Evolutionary conservation across 2,329 filamentous ascomycete genomes (phyloP), one percentile per base, ranked within the genome.

Genomic region (Helotiales sp.): DNA sequence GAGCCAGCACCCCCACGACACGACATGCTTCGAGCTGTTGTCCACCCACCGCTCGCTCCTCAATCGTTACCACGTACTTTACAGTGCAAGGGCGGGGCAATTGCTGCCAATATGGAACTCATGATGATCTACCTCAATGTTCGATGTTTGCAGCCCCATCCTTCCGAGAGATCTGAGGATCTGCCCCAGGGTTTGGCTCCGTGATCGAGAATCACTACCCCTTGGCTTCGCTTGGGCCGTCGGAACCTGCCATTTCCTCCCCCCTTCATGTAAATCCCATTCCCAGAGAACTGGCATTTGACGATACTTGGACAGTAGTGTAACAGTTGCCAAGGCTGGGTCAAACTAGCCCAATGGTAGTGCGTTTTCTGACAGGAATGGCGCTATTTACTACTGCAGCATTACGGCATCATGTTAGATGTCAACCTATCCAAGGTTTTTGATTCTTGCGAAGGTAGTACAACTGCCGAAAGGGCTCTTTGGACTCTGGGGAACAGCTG

Each of bases 361-460:
- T 5, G 30, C 34, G 54, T 57, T 57, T 57, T 40, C 43, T 61
- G 59, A 61, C 59, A 50, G 59, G 15, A 47, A 61, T 61, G 59
- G 59, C 59, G 59, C 40, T 24, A 61, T 57, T 57, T 37, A 26
- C 6, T 50, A 34, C 40, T 61, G 59, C 59, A 61, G 26, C 28
- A 61, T 61, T 61, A 61, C 59, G n/a, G 43, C 59, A 61, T 61
- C n/a, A 50, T 61, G 13, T 11, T 32, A 2, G 4, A 11, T 37
- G 20, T 57, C 54, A 17, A 57, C n/a, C 52, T 15, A n/a, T 49
- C 28, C 43, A 61, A 61, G 58, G 58, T 57, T 2, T 34, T 49
- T 32, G n/a, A n/a, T n/a, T n/a, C n/a, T n/a, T n/a, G n/a, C n/a
- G n/a, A n/a, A n/a, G n/a, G n/a, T n/a, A 40, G 28, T 20, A 32